Evolutionary conservation across 2,329 filamentous ascomycete genomes (phyloP).

Genomic region (Mollisia scopiformis): DNA sequence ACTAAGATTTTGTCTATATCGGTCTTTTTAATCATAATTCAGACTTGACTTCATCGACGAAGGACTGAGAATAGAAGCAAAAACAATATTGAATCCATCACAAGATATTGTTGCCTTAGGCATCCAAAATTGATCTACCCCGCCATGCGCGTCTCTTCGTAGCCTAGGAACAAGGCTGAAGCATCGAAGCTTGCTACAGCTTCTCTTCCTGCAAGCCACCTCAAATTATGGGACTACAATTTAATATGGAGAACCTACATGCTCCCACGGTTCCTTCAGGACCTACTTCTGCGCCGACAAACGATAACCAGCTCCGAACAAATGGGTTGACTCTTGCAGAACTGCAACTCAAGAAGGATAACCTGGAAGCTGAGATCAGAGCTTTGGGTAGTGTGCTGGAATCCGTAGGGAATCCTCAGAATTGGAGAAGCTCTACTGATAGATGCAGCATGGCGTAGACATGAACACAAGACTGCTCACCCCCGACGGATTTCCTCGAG

Average conservation of each 20-base stretch:
- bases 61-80: too few species aligned
- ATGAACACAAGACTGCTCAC: slow-evolving; percentile 91
- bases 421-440: slow-evolving; percentile 12
- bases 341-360: slow-evolving; percentile 82
- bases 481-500: slow-evolving; percentile 86
- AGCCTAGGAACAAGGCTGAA: slow-evolving; percentile 30
- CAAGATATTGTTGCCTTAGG: not conserved
- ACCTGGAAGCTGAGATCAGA: slow-evolving; percentile 83
- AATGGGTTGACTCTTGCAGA: slow-evolving; percentile 72
- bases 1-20: too few species aligned
- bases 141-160: slow-evolving; percentile 20
- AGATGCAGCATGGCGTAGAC: slow-evolving; percentile 77
- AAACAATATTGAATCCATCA: not conserved
- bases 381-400: slow-evolving; percentile 85
- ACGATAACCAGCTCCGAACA: slow-evolving; percentile 62
- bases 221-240: slow-evolving; percentile 30
- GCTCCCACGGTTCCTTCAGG: slow-evolving; percentile 77
- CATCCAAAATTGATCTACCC: slow-evolving; percentile 16
- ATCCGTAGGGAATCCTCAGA: slow-evolving; percentile 61
- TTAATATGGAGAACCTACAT: slow-evolving; percentile 66
- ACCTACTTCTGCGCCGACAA: slow-evolving; percentile 63
- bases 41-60: too few species aligned
- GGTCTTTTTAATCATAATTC: too few species aligned
- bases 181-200: slow-evolving; percentile 1
- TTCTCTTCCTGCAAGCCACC: not conserved